These are phyloP conservation scores for Xylariaceae sp. DNA, from an alignment of 2,329 filamentous ascomycete species.

Conservation along the genomic window DNA sequence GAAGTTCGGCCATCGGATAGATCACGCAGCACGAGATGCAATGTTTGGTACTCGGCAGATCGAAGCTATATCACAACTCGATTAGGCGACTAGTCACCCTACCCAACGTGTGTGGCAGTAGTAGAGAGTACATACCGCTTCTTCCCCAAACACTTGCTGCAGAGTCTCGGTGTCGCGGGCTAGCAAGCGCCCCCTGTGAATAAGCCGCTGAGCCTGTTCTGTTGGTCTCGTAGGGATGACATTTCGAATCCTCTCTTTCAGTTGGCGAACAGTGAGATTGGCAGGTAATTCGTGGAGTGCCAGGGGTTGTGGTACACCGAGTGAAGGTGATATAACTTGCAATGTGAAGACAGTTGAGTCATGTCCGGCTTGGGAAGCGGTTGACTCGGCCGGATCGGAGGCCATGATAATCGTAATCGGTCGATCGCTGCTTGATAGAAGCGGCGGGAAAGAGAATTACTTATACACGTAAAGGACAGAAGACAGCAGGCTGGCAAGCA, in stretches of 20 bases:
- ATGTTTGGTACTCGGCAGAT: constrained; percentile 31
- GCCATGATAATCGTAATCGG: constrained; percentile 42
- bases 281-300: constrained; percentile 52
- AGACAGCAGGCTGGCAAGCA: background rate
- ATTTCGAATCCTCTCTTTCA: constrained; percentile 62
- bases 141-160: constrained; percentile 58
- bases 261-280: constrained; percentile 56
- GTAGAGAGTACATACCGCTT: constrained; percentile 50
- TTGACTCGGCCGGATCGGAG: constrained; percentile 38
- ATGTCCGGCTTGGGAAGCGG: constrained; percentile 30
- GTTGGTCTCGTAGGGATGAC: constrained; percentile 51
- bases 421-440: background rate
- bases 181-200: constrained; percentile 62
- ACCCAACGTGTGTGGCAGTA: background rate
- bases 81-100: constrained; percentile 10
- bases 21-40: constrained; percentile 41
- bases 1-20: constrained; percentile 29
- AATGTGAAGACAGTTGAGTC: constrained; percentile 52
- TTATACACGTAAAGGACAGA: background rate
- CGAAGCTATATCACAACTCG: constrained; percentile 31
- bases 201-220: constrained; percentile 61
- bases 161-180: constrained; percentile 58
- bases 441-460: background rate
- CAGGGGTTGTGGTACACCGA: constrained; percentile 54
- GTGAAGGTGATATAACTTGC: constrained; percentile 61